phyloP scores from a whole-genome alignment of 768 basidiomycete species.

The Hericium rajendrae region DNA sequence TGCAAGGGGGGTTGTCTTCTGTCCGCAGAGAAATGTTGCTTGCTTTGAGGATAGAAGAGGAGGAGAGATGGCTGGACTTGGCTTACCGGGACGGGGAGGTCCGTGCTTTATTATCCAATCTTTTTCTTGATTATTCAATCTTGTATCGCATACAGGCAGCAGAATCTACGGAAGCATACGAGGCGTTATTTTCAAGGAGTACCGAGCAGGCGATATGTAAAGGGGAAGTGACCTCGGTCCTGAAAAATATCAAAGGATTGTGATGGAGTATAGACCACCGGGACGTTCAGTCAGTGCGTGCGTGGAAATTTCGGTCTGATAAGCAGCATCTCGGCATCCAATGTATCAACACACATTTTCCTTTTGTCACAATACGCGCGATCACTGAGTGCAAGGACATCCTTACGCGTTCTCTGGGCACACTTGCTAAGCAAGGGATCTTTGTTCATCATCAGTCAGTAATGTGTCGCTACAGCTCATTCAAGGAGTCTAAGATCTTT shows the following conservation, averaged over 20 bases:
- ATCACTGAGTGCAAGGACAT: too few relatives aligned
- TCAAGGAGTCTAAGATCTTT: too few relatives aligned
- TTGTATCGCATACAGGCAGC: constrained; percentile 34
- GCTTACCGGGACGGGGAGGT: constrained; percentile 62
- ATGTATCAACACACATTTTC: too few relatives aligned
- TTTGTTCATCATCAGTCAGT: too few relatives aligned
- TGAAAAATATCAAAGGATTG: constrained; percentile 25
- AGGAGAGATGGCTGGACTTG: constrained; percentile 65
- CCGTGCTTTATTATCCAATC: constrained; percentile 15
- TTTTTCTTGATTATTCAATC: not conserved
- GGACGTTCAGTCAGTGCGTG: too few relatives aligned
- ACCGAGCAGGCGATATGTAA: constrained; percentile 41
- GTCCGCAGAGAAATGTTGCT: constrained; percentile 71
- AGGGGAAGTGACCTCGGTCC: constrained; percentile 45
- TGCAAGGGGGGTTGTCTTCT: constrained; percentile 57
- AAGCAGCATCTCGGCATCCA: too few relatives aligned
- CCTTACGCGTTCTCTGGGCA: too few relatives aligned
- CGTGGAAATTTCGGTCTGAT: too few relatives aligned
- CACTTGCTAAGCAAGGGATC: too few relatives aligned
- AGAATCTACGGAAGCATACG: constrained; percentile 48
- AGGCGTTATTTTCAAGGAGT: constrained; percentile 53
- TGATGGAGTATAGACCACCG: not conserved
- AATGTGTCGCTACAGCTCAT: too few relatives aligned
- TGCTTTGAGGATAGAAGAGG: constrained; percentile 65
- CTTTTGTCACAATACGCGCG: too few relatives aligned